Percentiles rank a stretch among this genome's conserved stretches.
Conservation (phyloP, 2,329 filamentous ascomycete species). For the Domatiomyces catenatus region DNA sequence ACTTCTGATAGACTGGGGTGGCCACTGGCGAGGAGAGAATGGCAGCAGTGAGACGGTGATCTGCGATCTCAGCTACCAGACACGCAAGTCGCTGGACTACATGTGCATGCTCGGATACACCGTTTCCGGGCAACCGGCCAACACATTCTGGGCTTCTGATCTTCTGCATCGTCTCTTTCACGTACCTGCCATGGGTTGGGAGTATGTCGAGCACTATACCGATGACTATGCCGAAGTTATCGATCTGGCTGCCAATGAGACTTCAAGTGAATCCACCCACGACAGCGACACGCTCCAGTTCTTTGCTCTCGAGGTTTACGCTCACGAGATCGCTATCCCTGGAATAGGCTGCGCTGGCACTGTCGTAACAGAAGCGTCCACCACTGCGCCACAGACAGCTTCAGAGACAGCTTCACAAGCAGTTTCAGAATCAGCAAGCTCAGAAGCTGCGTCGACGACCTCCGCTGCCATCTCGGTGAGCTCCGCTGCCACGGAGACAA, state of each 20-base stretch:
- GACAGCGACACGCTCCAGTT: slow-evolving; percentile 52
- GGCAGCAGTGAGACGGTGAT: slow-evolving; percentile 54
- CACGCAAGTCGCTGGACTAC: slow-evolving; percentile 41
- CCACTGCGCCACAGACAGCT: neutral
- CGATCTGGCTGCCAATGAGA: slow-evolving; percentile 35
- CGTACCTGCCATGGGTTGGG: slow-evolving; percentile 45
- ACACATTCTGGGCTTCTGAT: slow-evolving; percentile 51
- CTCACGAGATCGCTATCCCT: slow-evolving; percentile 48
- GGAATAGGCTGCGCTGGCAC: slow-evolving; percentile 45
- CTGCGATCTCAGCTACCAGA: slow-evolving; percentile 46
- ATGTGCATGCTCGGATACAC: slow-evolving; percentile 50
- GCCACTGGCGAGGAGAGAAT: slow-evolving; percentile 53
- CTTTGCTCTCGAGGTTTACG: slow-evolving; percentile 53
- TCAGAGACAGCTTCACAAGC: neutral
- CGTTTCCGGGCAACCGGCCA: slow-evolving; percentile 40
- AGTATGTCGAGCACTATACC: slow-evolving; percentile 45
- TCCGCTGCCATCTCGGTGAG: neutral
- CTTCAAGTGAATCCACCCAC: slow-evolving; percentile 34
- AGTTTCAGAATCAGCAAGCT: neutral
- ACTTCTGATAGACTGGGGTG: slow-evolving; percentile 40
- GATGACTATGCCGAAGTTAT: slow-evolving; percentile 42
- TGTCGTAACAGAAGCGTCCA: neutral
- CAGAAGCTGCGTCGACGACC: neutral
- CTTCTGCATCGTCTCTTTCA: slow-evolving; percentile 53
- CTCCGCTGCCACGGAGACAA: neutral